A percentile compares a stretch with the other conserved stretches of the same genome.
These are phyloP conservation scores for Hura crepitans DNA, from an alignment of 441 rosid species.

Conservation along the genomic window DNA sequence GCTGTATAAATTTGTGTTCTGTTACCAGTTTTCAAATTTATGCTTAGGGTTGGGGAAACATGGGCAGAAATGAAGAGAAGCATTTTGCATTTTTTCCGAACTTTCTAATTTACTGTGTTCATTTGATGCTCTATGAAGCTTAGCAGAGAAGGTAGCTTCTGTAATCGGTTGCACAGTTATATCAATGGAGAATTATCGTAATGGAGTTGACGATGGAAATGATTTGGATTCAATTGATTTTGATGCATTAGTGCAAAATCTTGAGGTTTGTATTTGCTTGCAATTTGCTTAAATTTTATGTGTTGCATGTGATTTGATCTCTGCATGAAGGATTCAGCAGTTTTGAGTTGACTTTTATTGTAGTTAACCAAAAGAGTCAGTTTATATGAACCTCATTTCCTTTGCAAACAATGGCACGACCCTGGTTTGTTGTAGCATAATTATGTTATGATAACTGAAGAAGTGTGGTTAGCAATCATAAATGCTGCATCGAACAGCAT, in stretches of 20 bases:
- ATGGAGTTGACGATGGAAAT: constrained; percentile 74
- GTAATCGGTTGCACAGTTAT: constrained; percentile 90
- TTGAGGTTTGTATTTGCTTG: constrained; percentile 59
- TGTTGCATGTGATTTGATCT: constrained; percentile 14
- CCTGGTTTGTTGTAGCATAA: not conserved
- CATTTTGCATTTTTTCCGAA: constrained; percentile 9
- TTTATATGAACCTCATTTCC: not conserved
- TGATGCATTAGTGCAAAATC: constrained; percentile 65
- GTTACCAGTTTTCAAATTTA: constrained; percentile 5
- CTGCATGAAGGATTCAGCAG: not conserved
- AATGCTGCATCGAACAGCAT: not conserved
- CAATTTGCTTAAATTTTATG: constrained; percentile 7
- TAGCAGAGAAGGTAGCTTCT: constrained; percentile 96
- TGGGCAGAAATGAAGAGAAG: not conserved
- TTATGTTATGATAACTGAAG: not conserved
- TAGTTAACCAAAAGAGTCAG: not conserved
- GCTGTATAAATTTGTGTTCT: constrained; percentile 15
- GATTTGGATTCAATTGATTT: constrained; percentile 86
- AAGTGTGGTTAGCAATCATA: not conserved
- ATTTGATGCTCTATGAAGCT: constrained; percentile 49
- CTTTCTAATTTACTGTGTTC: constrained; percentile 21
- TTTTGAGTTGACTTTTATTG: not conserved
- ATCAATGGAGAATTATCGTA: constrained; percentile 91
- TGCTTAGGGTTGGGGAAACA: constrained; percentile 1
- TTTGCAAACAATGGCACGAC: not conserved